Evolutionary conservation across 768 basidiomycete species (phyloP).

Genomic region (Serendipita sp.): DNA sequence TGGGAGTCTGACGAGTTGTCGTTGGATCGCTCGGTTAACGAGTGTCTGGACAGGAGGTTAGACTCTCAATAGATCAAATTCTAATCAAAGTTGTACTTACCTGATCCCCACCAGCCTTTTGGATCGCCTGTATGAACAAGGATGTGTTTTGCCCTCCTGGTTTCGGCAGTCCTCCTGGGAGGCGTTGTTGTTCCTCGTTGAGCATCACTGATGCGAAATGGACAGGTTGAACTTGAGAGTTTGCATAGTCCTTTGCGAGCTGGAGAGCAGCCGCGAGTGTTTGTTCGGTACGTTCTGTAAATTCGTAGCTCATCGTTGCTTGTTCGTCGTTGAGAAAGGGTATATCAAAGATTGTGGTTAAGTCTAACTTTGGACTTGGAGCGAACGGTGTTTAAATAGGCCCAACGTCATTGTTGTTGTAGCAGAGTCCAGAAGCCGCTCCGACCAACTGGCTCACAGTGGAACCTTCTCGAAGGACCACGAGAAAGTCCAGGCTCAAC

Average conservation of each 20-base stretch:
- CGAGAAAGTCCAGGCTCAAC: too few relatives aligned
- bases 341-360: background rate
- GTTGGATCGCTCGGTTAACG: slow-evolving; percentile 59
- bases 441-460: background rate
- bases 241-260: slow-evolving; percentile 68
- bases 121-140: slow-evolving; percentile 62
- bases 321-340: too few relatives aligned
- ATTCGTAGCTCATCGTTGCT: slow-evolving; percentile 38
- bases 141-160: slow-evolving; percentile 27
- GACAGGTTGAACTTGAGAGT: slow-evolving; percentile 70
- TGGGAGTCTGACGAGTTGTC: slow-evolving; percentile 64
- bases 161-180: slow-evolving; percentile 20
- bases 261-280: slow-evolving; percentile 57
- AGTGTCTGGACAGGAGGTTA: slow-evolving; percentile 23
- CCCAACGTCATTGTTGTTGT: background rate
- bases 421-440: background rate
- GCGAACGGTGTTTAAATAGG: background rate
- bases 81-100: slow-evolving; percentile 26
- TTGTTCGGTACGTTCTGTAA: slow-evolving; percentile 72
- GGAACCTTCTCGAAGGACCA: background rate
- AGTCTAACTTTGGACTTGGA: background rate
- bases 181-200: slow-evolving; percentile 36
- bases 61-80: background rate
- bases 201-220: slow-evolving; percentile 73
- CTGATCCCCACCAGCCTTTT: slow-evolving; percentile 72